Conservation (phyloP, 495 filamentous ascomycete species). For the Penicillium roqueforti region DNA sequence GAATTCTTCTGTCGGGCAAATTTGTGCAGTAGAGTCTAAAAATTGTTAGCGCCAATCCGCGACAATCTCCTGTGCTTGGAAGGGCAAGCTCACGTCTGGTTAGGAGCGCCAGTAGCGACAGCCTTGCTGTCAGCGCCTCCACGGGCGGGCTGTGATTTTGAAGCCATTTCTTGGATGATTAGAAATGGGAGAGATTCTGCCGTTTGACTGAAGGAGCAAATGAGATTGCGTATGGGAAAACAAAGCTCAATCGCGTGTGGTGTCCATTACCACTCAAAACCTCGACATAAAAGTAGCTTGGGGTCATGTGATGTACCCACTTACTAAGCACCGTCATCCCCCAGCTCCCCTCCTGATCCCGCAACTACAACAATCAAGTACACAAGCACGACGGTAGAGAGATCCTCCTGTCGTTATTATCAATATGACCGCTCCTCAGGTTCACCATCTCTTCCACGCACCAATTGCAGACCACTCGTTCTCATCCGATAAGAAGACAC, state of each 20-base stretch:
- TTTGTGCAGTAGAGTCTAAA: conserved; percentile 80
- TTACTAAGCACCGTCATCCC: conserved; percentile 28
- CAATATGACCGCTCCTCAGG: conserved; percentile 78
- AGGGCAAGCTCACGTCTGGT: conserved; percentile 61
- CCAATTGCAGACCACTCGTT: conserved; percentile 98
- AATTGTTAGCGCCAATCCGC: conserved; percentile 26
- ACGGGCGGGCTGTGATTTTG: conserved; percentile 34
- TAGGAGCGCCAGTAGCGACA: conserved; percentile 46
- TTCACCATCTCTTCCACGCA: conserved; percentile 94
- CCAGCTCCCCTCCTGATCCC: conserved; percentile 12
- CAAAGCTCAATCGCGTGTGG: conserved; percentile 11
- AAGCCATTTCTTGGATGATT: conserved; percentile 30
- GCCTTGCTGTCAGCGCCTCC: conserved; percentile 37
- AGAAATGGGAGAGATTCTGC: background rate
- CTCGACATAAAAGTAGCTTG: conserved; percentile 9
- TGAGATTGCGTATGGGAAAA: background rate
- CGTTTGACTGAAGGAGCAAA: background rate
- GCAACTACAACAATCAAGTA: conserved; percentile 2
- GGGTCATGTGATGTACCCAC: conserved; percentile 27
- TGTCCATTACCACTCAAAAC: conserved; percentile 10
- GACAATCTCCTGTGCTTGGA: conserved; percentile 11
- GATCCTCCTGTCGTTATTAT: conserved; percentile 84
- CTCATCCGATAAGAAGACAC: conserved; percentile 80
- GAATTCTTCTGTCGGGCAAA: conserved; percentile 70
- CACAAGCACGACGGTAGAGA: conserved; percentile 85